Conservation (phyloP, 1,284 basidiomycete genomes). For the Schizophyllum amplum region DNA sequence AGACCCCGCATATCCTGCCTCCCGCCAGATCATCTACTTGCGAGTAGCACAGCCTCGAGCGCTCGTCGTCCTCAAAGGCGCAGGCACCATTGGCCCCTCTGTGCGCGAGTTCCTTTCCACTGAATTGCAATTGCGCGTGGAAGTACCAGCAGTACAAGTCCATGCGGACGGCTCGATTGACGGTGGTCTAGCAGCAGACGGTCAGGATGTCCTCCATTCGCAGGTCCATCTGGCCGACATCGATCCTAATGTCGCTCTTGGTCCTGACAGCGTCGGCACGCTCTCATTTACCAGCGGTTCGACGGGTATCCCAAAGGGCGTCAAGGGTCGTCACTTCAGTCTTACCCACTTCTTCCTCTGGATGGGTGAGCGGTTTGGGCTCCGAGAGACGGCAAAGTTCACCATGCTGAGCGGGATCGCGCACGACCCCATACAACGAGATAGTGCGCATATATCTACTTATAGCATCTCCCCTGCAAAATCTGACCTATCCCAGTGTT, state of each 20-base stretch:
- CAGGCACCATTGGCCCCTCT: conserved; percentile 73
- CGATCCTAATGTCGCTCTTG: conserved; percentile 79
- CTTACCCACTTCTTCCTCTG: conserved; percentile 99
- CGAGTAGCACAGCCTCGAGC: conserved; percentile 93
- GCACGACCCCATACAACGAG: conserved; percentile 98
- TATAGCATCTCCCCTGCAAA: conserved; percentile 1
- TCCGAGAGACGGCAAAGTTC: conserved; percentile 77
- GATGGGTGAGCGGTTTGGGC: conserved; percentile 90
- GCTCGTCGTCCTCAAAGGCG: conserved; percentile 86
- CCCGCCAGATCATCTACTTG: conserved; percentile 93
- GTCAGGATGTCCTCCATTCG: conserved; percentile 45
- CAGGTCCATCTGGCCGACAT: conserved; percentile 49
- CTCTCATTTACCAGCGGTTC: conserved; percentile 97
- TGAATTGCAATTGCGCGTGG: conserved; percentile 84
- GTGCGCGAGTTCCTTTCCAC: conserved; percentile 83
- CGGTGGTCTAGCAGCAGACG: conserved; percentile 48
- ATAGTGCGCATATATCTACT: conserved; percentile 59
- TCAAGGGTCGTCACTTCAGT: conserved; percentile 91
- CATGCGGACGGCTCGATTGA: conserved; percentile 52
- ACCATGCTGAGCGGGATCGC: conserved; percentile 99
- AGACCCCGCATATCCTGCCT: conserved; percentile 97
- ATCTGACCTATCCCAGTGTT: conserved; percentile 60
- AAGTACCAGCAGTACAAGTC: conserved; percentile 87
- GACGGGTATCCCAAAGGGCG: conserved; percentile 98
- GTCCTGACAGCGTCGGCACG: conserved; percentile 94